Evolutionary conservation across 73 alveolate genomes (phyloP), one percentile per base, ranked within the genome.

Genomic region (Paramecium sonneborni): DNA sequence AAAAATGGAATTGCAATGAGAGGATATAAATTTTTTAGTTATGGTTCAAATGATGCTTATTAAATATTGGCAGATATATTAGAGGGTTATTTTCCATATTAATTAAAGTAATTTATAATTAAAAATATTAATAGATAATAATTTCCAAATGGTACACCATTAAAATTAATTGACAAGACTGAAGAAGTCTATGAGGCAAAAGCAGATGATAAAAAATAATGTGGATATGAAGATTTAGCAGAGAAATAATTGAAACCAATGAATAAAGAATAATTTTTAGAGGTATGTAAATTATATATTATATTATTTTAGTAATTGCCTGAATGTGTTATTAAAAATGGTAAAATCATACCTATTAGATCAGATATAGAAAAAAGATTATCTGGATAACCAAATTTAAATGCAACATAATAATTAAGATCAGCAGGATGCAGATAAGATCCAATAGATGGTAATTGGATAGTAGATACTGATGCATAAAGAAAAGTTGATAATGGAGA

Each of bases 71-170:
- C 94, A 21, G 94, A 88, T 72, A 88, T 86, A 30, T 93, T 97
- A 85, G 99, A 97, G 92, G 99, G 99, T 52, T 97, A 96, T 92
- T 97, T 97, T 86, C 99, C 99, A 5, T 97, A 94, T 95, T 96
- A 96, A 89, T 92, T 97, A 62, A 97, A 98, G 84, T 62, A 26
- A 18, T 5, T 52, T n/a, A 18, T n/a, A n/a, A 5, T 14, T 62
- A 26, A 2, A 11, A 8, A 41, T 41, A 8, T 41, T 30, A 26
- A 12, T 62, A 62, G 84, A 92, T 95, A 94, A 67, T 86, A 96
- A 72, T 98, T 92, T 92, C 99, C 99, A 14, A 97, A 98, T 76
- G 99, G 99, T 5, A 98, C 96, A 21, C 97, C 97, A 23, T 85
- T 98, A 88, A 95, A 95, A 91, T 98, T 97, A 30, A 97, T 96